phyloP scores from a whole-genome alignment of 2,329 filamentous ascomycete genomes.

The Arthrinium phaeospermum region DNA sequence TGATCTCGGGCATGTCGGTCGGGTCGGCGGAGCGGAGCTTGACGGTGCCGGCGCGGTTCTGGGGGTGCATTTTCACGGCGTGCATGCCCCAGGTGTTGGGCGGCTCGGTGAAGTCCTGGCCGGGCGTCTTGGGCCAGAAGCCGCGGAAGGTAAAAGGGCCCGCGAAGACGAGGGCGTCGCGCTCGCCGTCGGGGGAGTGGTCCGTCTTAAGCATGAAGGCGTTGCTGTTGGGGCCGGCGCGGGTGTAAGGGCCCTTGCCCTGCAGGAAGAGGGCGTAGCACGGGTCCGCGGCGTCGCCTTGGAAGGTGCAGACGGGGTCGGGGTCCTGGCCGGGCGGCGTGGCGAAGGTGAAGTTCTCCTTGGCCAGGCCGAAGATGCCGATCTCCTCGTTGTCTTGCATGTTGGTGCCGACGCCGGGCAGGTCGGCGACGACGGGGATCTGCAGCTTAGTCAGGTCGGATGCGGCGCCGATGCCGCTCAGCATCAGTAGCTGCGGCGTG shows the following conservation, averaged over 20 bases:
- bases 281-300: constrained; percentile 23
- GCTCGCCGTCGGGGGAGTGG: constrained; percentile 26
- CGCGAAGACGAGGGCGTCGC: constrained; percentile 28
- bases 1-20: constrained; percentile 66
- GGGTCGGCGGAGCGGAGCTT: constrained; percentile 58
- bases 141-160: constrained; percentile 28
- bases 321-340: constrained; percentile 22
- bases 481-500: constrained; percentile 41
- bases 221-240: constrained; percentile 29
- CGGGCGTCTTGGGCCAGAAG: constrained; percentile 27
- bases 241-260: constrained; percentile 19
- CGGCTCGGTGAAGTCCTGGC: constrained; percentile 29
- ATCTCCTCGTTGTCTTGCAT: constrained; percentile 36
- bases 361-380: constrained; percentile 27
- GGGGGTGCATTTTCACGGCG: constrained; percentile 45
- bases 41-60: constrained; percentile 59
- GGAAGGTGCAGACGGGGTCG: constrained; percentile 29
- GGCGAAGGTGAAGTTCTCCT: constrained; percentile 21
- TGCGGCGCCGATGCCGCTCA: constrained; percentile 40
- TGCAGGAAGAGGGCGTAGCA: constrained; percentile 29
- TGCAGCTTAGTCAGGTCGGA: constrained; percentile 31
- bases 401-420: constrained; percentile 42
- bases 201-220: constrained; percentile 27
- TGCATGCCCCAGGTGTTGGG: constrained; percentile 39
- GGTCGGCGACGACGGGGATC: constrained; percentile 37